Evolutionary conservation across 768 basidiomycete genomes (phyloP).

Genomic region (Boletellus ananas): DNA sequence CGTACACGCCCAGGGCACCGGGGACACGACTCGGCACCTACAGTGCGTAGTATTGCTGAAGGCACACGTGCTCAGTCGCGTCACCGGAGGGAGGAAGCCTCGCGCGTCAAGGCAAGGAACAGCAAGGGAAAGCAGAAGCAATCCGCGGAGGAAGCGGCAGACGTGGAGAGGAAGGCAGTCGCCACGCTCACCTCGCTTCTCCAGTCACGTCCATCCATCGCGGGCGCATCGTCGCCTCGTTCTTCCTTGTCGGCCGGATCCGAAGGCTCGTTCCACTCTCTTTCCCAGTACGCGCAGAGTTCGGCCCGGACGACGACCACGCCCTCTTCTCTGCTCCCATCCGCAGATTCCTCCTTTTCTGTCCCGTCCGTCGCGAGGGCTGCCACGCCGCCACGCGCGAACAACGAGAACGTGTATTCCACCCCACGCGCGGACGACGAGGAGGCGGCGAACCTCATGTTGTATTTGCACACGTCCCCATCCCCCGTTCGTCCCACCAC

Average conservation of each 20-base stretch:
- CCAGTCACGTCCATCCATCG: constrained; percentile 59
- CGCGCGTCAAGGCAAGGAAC: constrained; percentile 34
- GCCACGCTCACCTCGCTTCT: constrained; percentile 73
- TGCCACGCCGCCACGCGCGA: constrained; percentile 35
- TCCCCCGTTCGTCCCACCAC: constrained; percentile 66
- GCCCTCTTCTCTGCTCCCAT: constrained; percentile 36
- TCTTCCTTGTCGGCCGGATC: constrained; percentile 68
- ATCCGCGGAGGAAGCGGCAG: constrained; percentile 33
- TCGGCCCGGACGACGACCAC: constrained; percentile 52
- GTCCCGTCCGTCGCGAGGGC: constrained; percentile 22
- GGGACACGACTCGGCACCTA: constrained; percentile 6
- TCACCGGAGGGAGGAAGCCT: constrained; percentile 39
- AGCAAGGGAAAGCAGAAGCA: constrained; percentile 52
- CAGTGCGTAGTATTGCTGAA: constrained; percentile 44
- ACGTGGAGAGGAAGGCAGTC: constrained; percentile 79
- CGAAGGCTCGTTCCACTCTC: constrained; percentile 61
- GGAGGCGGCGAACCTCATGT: constrained; percentile 83
- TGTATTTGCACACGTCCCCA: constrained; percentile 81
- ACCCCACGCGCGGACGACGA: constrained; percentile 58
- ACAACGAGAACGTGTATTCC: constrained; percentile 37
- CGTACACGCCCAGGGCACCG: constrained; percentile 21
- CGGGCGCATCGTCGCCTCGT: constrained; percentile 63
- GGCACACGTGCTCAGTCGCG: constrained; percentile 44
- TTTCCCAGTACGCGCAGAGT: constrained; percentile 64
- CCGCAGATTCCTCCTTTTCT: constrained; percentile 39